Percentiles rank a stretch among this genome's conserved stretches.
Conservation (phyloP, 345 rosid genomes). For the Eucalyptus sideroxylon region DNA sequence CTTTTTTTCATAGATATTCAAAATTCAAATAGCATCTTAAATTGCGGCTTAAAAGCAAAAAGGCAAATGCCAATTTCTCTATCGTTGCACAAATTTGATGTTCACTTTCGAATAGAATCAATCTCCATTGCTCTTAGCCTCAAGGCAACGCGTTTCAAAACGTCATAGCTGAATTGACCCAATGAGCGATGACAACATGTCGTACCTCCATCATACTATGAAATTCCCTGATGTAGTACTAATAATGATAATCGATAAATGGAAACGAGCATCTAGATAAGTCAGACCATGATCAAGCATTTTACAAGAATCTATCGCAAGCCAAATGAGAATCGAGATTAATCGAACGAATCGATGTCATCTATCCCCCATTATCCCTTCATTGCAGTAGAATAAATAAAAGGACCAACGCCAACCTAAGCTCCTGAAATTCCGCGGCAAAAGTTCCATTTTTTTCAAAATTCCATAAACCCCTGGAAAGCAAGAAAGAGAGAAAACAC, state of each 20-base stretch:
- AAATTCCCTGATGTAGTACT: background rate
- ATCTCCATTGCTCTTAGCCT: background rate
- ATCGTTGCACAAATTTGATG: background rate
- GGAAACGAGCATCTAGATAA: background rate
- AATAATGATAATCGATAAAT: background rate
- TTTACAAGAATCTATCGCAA: background rate
- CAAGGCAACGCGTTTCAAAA: background rate
- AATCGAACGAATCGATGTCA: background rate
- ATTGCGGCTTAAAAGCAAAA: background rate
- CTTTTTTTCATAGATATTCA: background rate
- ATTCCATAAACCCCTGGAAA: background rate
- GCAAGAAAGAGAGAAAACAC: background rate
- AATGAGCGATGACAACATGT: background rate
- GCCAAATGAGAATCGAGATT: background rate
- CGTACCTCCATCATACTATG: background rate
- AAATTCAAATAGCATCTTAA: background rate
- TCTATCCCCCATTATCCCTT: no score
- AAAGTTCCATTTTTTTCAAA: background rate
- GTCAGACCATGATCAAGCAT: background rate
- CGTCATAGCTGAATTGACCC: background rate
- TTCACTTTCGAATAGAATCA: background rate
- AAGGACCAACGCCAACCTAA: background rate
- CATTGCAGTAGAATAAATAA: no score
- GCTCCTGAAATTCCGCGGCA: background rate
- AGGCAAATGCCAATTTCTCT: no score